These are phyloP conservation scores for Urtica urens DNA, from an alignment of 306 rosid species.

Conservation along the genomic window DNA sequence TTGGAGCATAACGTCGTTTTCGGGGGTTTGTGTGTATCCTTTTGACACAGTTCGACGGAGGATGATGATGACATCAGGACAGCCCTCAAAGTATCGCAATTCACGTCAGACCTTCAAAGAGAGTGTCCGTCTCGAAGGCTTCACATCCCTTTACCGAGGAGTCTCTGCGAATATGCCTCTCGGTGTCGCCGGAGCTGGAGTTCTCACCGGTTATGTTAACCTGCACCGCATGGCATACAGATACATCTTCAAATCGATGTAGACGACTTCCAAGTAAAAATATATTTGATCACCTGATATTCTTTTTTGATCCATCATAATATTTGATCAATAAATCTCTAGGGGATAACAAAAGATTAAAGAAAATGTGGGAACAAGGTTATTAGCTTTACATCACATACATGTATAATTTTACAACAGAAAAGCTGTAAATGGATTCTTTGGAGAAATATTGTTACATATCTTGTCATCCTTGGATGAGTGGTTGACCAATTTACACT, in stretches of 20 bases:
- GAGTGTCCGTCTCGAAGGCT: constrained; percentile 66
- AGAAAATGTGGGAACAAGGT: no score
- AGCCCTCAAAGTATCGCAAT: constrained; percentile 47
- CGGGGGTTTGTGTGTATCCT: constrained; percentile 89
- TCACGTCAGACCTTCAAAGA: constrained; percentile 57
- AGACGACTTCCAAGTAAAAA: constrained; percentile 38
- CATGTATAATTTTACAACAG: no score
- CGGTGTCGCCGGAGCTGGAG: constrained; percentile 95
- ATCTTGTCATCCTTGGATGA: no score
- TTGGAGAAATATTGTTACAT: no score
- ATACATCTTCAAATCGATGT: constrained; percentile 24
- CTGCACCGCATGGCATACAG: constrained; percentile 45
- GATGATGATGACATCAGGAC: constrained; percentile 96
- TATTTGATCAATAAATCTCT: not conserved
- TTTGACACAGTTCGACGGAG: constrained; percentile 82
- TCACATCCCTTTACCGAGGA: constrained; percentile 64
- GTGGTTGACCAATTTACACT: no score
- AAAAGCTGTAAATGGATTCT: no score
- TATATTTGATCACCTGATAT: not conserved
- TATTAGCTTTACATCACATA: no score
- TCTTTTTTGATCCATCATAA: not conserved
- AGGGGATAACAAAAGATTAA: not conserved
- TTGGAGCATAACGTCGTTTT: constrained; percentile 70
- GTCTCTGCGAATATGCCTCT: constrained; percentile 82
- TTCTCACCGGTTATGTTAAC: constrained; percentile 79